Conservation (phyloP, 2,329 filamentous ascomycete genomes). For the Xylaria sp. region DNA sequence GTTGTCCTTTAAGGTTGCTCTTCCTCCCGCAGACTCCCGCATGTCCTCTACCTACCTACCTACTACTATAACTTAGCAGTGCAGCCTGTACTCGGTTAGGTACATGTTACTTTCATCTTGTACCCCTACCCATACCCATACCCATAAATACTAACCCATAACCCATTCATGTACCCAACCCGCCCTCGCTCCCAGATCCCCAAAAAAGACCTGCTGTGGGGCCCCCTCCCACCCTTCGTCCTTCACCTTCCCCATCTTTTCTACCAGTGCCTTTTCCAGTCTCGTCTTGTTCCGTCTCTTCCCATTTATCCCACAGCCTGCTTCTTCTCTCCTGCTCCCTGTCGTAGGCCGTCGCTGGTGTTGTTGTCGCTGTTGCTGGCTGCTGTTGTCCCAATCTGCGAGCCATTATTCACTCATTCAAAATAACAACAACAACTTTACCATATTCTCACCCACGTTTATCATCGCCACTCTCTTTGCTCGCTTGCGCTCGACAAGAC, state of each 20-base stretch:
- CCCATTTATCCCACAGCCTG: constrained; percentile 20
- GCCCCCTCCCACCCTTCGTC: constrained; percentile 19
- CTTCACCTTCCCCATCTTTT: constrained; percentile 30
- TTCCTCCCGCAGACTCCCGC: background rate
- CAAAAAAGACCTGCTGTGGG: constrained; percentile 3
- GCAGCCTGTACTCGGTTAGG: background rate
- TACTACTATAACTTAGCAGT: too few species aligned
- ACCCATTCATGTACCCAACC: too few species aligned
- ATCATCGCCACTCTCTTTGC: constrained; percentile 3
- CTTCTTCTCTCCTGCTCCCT: background rate
- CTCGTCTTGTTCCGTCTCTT: constrained; percentile 25
- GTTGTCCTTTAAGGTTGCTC: too few species aligned
- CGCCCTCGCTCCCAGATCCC: constrained; percentile 1
- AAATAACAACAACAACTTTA: background rate
- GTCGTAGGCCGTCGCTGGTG: background rate
- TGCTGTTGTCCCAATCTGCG: background rate
- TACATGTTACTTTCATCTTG: too few species aligned
- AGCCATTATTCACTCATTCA: constrained; percentile 10
- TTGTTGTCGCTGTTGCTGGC: background rate
- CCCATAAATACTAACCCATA: too few species aligned
- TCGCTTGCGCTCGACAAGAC: background rate
- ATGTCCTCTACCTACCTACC: too few species aligned
- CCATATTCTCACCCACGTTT: background rate
- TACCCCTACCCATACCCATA: too few species aligned
- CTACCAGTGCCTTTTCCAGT: constrained; percentile 25